Conservation (phyloP, 2,329 filamentous ascomycete species). For the Exophiala alcalophila region DNA sequence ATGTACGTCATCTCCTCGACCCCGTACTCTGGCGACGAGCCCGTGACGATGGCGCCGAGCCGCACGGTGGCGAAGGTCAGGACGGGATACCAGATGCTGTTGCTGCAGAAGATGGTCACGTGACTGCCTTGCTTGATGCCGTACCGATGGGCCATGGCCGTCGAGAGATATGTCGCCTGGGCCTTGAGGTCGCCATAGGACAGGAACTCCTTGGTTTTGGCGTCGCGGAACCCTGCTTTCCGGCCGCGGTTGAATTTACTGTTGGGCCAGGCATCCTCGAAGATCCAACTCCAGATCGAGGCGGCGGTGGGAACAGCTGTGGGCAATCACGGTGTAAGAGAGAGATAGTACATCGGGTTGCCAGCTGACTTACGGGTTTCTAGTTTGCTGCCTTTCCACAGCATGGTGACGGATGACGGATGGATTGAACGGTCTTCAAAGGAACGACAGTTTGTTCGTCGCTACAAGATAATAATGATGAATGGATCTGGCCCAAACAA, state of each 20-base stretch:
- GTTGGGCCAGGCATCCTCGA: conserved; percentile 53
- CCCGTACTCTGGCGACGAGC: conserved; percentile 63
- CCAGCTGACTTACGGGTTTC: conserved; percentile 4
- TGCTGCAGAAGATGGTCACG: conserved; percentile 59
- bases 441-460: too few relatives aligned
- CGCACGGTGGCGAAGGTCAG: conserved; percentile 57
- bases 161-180: conserved; percentile 57
- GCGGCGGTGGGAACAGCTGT: conserved; percentile 50
- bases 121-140: conserved; percentile 54
- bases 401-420: conserved; percentile 3
- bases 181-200: conserved; percentile 56
- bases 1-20: conserved; percentile 66
- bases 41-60: conserved; percentile 56
- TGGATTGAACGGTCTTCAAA: too few relatives aligned
- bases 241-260: conserved; percentile 37
- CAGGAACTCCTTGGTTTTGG: conserved; percentile 55
- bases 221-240: conserved; percentile 56
- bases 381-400: conserved; percentile 6
- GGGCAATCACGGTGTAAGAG: neutral
- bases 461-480: too few relatives aligned
- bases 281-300: conserved; percentile 60
- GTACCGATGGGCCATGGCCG: conserved; percentile 55
- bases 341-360: neutral
- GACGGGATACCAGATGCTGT: conserved; percentile 65
- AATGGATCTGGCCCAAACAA: too few relatives aligned